phyloP scores from a whole-genome alignment of 305 asterid genomes.

The Euphrasia arctica region DNA sequence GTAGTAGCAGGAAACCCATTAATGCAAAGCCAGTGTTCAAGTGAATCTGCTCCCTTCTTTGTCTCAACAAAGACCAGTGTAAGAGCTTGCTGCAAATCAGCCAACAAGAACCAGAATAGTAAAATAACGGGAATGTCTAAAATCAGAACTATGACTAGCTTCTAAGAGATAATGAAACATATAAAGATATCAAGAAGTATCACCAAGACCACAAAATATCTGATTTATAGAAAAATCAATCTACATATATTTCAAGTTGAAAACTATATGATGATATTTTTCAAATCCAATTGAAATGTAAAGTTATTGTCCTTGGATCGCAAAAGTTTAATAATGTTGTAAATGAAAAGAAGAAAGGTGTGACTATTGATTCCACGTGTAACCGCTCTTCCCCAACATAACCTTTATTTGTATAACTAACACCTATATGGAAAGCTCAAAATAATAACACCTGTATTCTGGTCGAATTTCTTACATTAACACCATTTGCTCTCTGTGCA shows the following conservation, averaged over 20 bases:
- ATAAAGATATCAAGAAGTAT: neutral
- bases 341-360: neutral
- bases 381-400: no score
- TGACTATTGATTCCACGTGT: no score
- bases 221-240: no score
- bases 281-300: neutral
- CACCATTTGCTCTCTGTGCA: slow-evolving; percentile 67
- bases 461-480: slow-evolving; percentile 33
- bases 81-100: slow-evolving; percentile 57
- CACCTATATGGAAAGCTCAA: neutral
- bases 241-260: neutral
- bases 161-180: neutral
- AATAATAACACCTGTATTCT: neutral
- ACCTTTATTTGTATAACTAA: no score
- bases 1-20: slow-evolving; percentile 80
- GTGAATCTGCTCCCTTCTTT: slow-evolving; percentile 83
- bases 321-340: neutral
- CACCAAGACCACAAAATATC: neutral
- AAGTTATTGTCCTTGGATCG: neutral
- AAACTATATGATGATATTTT: neutral
- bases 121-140: neutral
- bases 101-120: slow-evolving; percentile 19
- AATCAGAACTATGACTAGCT: neutral
- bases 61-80: slow-evolving; percentile 88
- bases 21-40: slow-evolving; percentile 67